These are phyloP conservation scores for Sugiyamaella neomexicana DNA, from an alignment of 1,139 yeast species.

Conservation along the genomic window DNA sequence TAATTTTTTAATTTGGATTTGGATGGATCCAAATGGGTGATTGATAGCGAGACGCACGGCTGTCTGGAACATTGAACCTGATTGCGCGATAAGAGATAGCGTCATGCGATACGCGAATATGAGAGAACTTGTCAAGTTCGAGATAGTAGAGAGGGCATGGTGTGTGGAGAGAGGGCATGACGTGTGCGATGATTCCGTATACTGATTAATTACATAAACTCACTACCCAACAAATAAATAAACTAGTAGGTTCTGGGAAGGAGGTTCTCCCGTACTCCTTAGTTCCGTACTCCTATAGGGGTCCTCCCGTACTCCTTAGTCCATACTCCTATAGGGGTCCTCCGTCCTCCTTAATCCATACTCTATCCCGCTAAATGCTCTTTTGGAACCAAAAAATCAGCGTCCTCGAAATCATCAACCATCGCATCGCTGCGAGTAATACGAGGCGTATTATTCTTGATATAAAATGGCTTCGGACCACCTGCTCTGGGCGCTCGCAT, in stretches of 20 bases:
- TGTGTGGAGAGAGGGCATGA: no score
- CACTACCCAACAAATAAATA: no score
- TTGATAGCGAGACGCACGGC: constrained; percentile 14
- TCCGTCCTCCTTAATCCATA: background rate
- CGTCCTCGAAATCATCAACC: constrained; percentile 25
- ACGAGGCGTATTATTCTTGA: background rate
- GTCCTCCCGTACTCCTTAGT: no score
- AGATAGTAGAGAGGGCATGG: no score
- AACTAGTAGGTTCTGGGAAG: no score
- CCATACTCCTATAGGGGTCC: no score
- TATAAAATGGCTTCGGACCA: background rate
- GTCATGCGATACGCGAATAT: no score
- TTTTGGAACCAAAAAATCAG: constrained; percentile 23
- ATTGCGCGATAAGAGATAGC: constrained; percentile 9
- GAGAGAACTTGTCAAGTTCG: no score
- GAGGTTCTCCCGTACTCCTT: no score
- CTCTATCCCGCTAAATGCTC: constrained; percentile 2
- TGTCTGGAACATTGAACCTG: background rate
- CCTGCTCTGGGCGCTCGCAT: constrained; percentile 4
- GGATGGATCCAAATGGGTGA: constrained; percentile 11
- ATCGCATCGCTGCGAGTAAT: constrained; percentile 3
- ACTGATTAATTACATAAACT: no score
- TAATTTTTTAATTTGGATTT: background rate
- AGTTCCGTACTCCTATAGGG: no score
- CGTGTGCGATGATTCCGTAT: no score